Conservation (phyloP, 2,329 filamentous ascomycete species). For the Trichoderma koningiopsis region DNA sequence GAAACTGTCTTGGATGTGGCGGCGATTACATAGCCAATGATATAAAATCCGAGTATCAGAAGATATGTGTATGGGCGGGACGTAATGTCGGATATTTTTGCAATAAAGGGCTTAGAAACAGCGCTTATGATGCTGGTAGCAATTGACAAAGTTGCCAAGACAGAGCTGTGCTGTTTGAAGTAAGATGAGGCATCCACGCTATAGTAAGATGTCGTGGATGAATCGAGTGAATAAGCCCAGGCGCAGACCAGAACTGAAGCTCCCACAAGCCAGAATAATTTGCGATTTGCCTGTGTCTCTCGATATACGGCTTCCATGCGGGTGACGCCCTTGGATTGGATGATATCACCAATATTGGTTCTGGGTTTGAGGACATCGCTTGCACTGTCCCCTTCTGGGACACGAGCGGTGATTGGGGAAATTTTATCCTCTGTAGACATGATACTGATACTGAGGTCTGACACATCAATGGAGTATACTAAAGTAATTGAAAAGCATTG, state of each 20-base stretch:
- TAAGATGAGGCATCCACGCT: constrained; percentile 36
- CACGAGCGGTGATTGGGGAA: neutral
- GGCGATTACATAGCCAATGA: constrained; percentile 59
- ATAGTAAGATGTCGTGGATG: constrained; percentile 36
- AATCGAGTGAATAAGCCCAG: constrained; percentile 38
- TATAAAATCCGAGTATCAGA: constrained; percentile 55
- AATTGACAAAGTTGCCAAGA: constrained; percentile 35
- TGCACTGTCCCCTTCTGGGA: neutral
- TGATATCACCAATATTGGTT: constrained; percentile 30
- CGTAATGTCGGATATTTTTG: constrained; percentile 63
- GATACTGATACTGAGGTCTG: neutral
- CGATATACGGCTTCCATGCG: constrained; percentile 39
- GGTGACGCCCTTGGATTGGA: constrained; percentile 31
- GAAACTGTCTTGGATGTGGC: constrained; percentile 56
- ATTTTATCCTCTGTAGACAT: constrained; percentile 6
- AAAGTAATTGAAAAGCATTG: neutral
- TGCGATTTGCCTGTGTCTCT: constrained; percentile 32
- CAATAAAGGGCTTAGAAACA: constrained; percentile 61
- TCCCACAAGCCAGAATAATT: constrained; percentile 34
- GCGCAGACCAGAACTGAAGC: constrained; percentile 38
- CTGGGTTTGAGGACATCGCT: constrained; percentile 27
- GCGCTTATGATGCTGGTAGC: constrained; percentile 47
- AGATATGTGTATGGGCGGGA: constrained; percentile 63
- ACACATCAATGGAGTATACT: neutral
- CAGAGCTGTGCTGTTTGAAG: constrained; percentile 35